Evolutionary conservation across 1,284 basidiomycete genomes (phyloP).

Genomic region (Ganoderma resinaceum): DNA sequence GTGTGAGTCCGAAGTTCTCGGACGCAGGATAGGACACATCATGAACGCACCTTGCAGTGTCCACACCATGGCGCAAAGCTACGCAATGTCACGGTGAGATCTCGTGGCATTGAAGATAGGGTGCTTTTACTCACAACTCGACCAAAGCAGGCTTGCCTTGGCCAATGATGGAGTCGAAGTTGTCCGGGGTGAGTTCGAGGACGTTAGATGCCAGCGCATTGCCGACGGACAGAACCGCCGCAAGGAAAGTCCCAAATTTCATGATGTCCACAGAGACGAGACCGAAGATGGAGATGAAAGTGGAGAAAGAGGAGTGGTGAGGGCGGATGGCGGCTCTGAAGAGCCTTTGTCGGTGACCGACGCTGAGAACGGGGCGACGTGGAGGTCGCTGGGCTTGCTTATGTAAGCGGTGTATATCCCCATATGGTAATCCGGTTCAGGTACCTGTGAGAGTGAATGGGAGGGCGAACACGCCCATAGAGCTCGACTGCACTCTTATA

Average conservation of each 20-base stretch:
- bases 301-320: slow-evolving; percentile 16
- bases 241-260: slow-evolving; percentile 56
- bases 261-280: slow-evolving; percentile 44
- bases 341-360: slow-evolving; percentile 29
- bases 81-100: background rate
- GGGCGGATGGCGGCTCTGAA: slow-evolving; percentile 13
- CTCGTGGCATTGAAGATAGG: background rate
- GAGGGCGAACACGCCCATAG: too few species aligned
- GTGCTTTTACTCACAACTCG: slow-evolving; percentile 76
- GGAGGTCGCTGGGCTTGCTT: slow-evolving; percentile 26
- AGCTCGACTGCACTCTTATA: too few species aligned
- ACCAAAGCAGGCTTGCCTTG: slow-evolving; percentile 84
- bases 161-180: slow-evolving; percentile 81
- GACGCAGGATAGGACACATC: background rate
- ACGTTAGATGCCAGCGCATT: slow-evolving; percentile 81
- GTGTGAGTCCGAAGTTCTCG: slow-evolving; percentile 11
- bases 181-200: slow-evolving; percentile 75
- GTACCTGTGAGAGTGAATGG: background rate
- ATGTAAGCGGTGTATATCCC: slow-evolving; percentile 16
- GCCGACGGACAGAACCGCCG: slow-evolving; percentile 59
- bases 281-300: slow-evolving; percentile 54
- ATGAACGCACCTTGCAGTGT: slow-evolving; percentile 75
- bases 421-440: slow-evolving; percentile 6
- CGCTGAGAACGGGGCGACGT: slow-evolving; percentile 32
- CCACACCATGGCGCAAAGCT: slow-evolving; percentile 90